These are phyloP conservation scores for Fremontodendron californicum DNA, from an alignment of 345 rosid genomes.

Conservation along the genomic window DNA sequence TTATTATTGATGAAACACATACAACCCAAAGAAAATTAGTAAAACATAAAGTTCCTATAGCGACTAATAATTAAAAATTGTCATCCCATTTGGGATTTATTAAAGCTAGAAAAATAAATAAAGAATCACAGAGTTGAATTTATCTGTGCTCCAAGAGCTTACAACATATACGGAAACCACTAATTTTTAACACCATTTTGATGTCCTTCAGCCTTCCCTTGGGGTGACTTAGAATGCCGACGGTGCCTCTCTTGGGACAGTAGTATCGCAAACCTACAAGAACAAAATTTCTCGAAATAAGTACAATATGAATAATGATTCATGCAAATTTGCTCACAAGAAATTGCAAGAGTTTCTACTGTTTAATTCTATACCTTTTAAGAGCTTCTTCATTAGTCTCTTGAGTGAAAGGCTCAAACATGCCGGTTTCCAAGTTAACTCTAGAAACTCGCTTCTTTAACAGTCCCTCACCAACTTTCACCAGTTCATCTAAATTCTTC, in stretches of 20 bases:
- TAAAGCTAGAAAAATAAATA: background rate
- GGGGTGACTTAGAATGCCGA: constrained; percentile 5
- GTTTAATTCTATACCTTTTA: background rate
- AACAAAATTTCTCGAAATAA: background rate
- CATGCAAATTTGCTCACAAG: background rate
- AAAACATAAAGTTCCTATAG: background rate
- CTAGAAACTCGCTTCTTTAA: constrained; percentile 53
- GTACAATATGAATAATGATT: background rate
- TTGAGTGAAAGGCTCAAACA: constrained; percentile 24
- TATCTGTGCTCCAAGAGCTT: background rate
- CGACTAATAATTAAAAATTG: background rate
- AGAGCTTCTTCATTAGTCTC: constrained; percentile 59
- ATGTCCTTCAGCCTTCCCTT: background rate
- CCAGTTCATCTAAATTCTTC: constrained; percentile 52
- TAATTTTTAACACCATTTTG: background rate
- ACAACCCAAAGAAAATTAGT: background rate
- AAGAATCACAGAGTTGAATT: background rate
- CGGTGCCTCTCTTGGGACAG: constrained; percentile 8
- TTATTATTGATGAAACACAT: background rate
- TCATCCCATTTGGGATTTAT: background rate
- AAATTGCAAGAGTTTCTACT: background rate
- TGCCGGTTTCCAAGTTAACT: constrained; percentile 55
- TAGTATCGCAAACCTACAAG: background rate
- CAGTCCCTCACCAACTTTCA: constrained; percentile 48
- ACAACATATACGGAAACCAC: background rate